Conservation (phyloP, 2,329 filamentous ascomycete genomes). For the Bipolaris oryzae region DNA sequence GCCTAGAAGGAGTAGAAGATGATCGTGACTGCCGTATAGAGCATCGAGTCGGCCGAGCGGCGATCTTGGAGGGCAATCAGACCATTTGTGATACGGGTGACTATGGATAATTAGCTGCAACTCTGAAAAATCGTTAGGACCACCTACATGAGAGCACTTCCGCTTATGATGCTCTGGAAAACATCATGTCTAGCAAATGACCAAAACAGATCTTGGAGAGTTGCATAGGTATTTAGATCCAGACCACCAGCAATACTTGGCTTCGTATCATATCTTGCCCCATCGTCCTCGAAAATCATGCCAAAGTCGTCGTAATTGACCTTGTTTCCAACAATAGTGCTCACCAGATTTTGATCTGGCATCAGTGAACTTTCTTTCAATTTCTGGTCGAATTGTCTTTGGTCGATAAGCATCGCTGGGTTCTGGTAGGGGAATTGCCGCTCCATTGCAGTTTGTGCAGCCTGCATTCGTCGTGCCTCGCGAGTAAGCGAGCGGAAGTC, state of each 20-base stretch:
- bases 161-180: conserved; percentile 88
- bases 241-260: conserved; percentile 41
- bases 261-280: conserved; percentile 39
- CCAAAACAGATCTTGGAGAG: conserved; percentile 87
- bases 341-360: conserved; percentile 60
- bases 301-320: conserved; percentile 65
- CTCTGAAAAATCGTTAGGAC: neutral
- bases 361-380: conserved; percentile 55
- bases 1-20: conserved; percentile 80
- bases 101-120: conserved; percentile 54
- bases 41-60: conserved; percentile 78
- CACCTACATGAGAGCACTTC: conserved; percentile 81
- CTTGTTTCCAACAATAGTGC: conserved; percentile 62
- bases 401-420: conserved; percentile 40
- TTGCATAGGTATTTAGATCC: conserved; percentile 81
- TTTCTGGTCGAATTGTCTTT: conserved; percentile 33
- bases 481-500: conserved; percentile 76
- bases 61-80: conserved; percentile 84
- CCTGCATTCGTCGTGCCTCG: conserved; percentile 70
- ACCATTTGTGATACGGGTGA: conserved; percentile 80
- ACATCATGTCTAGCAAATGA: conserved; percentile 96
- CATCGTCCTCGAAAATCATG: conserved; percentile 51
- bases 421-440: conserved; percentile 41
- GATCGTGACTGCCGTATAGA: conserved; percentile 87
- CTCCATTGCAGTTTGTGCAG: conserved; percentile 52